These are phyloP conservation scores for Lasiodiplodia gonubiensis DNA, from an alignment of 2,329 filamentous ascomycete species.

Conservation along the genomic window DNA sequence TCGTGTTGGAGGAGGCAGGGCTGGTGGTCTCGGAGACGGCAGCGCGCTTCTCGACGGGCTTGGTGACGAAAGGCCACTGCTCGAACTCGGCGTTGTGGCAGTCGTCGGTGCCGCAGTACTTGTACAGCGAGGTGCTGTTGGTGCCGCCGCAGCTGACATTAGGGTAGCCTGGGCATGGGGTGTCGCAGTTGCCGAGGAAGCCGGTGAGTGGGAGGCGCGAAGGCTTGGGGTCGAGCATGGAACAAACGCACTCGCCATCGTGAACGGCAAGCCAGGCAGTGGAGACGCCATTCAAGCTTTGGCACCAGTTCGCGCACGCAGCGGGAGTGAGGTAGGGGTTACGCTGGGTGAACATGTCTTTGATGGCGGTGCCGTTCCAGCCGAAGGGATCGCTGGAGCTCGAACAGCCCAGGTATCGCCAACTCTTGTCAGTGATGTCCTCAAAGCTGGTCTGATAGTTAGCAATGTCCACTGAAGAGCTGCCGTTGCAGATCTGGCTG, in stretches of 20 bases:
- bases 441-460: conserved; percentile 31
- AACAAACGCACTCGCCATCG: not conserved
- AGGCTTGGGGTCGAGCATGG: not conserved
- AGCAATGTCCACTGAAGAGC: not conserved
- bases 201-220: not conserved
- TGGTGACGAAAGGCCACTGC: not conserved
- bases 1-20: not conserved
- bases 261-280: not conserved
- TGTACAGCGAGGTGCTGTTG: not conserved
- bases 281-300: not conserved
- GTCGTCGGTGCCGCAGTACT: not conserved
- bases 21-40: not conserved
- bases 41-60: not conserved
- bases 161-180: not conserved
- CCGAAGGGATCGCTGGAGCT: conserved; percentile 42
- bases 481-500: conserved; percentile 42
- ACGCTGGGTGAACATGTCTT: not conserved
- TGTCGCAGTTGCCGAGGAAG: conserved; percentile 1
- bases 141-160: not conserved
- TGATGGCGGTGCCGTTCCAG: conserved; percentile 13
- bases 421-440: conserved; percentile 58
- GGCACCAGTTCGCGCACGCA: conserved; percentile 61
- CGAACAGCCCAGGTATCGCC: conserved; percentile 68
- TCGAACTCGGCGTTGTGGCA: not conserved
- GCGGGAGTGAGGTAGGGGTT: conserved; percentile 58